phyloP scores from a whole-genome alignment of 2,329 filamentous ascomycete species.

The Sporothrix globosa region DNA sequence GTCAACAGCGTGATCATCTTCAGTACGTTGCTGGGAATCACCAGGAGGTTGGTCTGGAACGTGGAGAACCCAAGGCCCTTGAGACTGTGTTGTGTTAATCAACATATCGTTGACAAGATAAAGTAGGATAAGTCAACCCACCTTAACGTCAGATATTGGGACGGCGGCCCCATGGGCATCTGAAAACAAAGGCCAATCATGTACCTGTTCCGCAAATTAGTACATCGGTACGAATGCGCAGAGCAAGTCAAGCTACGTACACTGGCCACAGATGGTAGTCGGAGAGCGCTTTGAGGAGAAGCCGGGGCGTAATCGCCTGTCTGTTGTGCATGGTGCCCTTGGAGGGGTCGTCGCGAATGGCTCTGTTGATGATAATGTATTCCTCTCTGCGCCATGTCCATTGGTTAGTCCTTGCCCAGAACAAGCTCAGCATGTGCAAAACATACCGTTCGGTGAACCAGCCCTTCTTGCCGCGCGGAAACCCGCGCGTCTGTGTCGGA shows the following conservation, averaged over 20 bases:
- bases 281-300: conserved; percentile 56
- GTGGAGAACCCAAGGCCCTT: conserved; percentile 61
- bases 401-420: neutral
- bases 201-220: neutral
- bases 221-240: neutral
- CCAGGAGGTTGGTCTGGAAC: conserved; percentile 65
- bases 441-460: conserved; percentile 60
- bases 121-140: neutral
- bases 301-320: conserved; percentile 54
- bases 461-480: conserved; percentile 56
- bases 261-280: conserved; percentile 49
- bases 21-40: conserved; percentile 55
- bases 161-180: conserved; percentile 55
- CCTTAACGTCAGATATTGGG: conserved; percentile 62
- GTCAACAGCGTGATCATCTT: conserved; percentile 46
- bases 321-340: conserved; percentile 65
- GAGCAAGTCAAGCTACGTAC: conserved; percentile 45
- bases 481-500: conserved; percentile 56
- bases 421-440: too few relatives aligned
- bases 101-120: conserved; percentile 48
- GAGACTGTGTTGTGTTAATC: conserved; percentile 46
- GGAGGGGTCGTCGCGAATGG: conserved; percentile 61
- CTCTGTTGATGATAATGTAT: conserved; percentile 63
- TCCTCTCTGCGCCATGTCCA: conserved; percentile 48
- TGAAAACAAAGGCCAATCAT: conserved; percentile 56